Conservation (phyloP, 176 grass and related monocot genomes). For the Paspalum vaginatum region DNA sequence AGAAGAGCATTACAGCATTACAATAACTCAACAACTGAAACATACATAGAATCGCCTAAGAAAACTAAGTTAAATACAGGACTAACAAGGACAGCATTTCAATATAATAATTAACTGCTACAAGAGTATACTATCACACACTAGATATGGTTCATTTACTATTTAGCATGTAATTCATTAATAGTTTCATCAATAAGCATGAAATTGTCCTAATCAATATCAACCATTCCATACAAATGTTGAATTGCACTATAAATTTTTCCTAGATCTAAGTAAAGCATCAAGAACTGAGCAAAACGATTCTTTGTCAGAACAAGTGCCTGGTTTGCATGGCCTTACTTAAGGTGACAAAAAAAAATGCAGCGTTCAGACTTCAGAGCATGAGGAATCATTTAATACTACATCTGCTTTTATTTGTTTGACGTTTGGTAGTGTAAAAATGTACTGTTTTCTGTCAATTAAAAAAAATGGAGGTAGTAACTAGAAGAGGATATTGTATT, state of each 20-base stretch:
- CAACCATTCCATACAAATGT: neutral
- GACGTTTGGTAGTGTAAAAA: too few relatives aligned
- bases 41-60: neutral
- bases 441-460: too few relatives aligned
- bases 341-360: neutral
- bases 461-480: too few relatives aligned
- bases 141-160: neutral
- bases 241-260: slow-evolving; percentile 33
- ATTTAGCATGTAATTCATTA: slow-evolving; percentile 8
- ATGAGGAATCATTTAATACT: neutral
- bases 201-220: neutral
- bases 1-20: neutral
- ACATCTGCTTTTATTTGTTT: too few relatives aligned
- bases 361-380: slow-evolving; percentile 6
- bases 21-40: neutral
- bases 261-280: slow-evolving; percentile 28
- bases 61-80: neutral
- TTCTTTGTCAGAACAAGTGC: slow-evolving; percentile 38
- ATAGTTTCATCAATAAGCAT: slow-evolving; percentile 5
- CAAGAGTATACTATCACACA: neutral
- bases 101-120: neutral
- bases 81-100: slow-evolving; percentile 8
- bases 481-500: slow-evolving; percentile 4
- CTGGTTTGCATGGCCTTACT: slow-evolving; percentile 7
- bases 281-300: neutral